A percentile compares a stretch with the other conserved stretches of the same genome.
Conservation (phyloP, 352 stramenopile species). For the Pythium folliculosum region DNA sequence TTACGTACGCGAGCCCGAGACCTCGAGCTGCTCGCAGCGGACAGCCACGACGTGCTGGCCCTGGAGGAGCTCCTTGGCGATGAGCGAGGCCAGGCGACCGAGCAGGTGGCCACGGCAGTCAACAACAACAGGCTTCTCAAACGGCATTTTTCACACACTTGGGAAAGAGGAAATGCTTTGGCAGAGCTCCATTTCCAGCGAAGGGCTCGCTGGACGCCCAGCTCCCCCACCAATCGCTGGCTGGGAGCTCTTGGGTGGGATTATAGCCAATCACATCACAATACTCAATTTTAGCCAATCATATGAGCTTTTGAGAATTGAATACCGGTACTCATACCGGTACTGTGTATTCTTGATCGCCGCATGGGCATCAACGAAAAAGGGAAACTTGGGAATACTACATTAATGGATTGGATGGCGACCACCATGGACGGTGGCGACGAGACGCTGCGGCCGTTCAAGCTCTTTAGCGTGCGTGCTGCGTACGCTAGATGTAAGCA, state of each 20-base stretch:
- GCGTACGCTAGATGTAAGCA: not conserved
- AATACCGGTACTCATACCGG: conserved; percentile 15
- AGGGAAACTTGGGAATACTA: conserved; percentile 24
- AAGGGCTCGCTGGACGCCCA: conserved; percentile 7
- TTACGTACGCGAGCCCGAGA: conserved; percentile 96
- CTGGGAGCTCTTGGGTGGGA: conserved; percentile 14
- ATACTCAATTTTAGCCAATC: conserved; percentile 21
- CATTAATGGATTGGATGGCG: conserved; percentile 7
- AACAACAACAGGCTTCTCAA: conserved; percentile 96
- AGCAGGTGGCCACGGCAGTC: conserved; percentile 99
- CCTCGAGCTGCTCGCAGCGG: conserved; percentile 97
- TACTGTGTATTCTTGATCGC: not conserved
- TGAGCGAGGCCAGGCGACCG: conserved; percentile 97
- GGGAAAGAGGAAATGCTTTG: conserved; percentile 73
- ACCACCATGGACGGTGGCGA: conserved; percentile 12
- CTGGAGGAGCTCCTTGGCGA: conserved; percentile 99
- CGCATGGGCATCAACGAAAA: conserved; percentile 24
- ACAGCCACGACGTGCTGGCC: conserved; percentile 99
- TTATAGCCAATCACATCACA: conserved; percentile 27
- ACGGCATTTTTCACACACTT: conserved; percentile 82
- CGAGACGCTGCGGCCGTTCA: conserved; percentile 26
- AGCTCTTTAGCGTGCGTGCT: conserved; percentile 30
- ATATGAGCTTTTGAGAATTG: not conserved
- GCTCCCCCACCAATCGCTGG: conserved; percentile 33
- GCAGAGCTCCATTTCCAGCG: not conserved